Percentiles rank a stretch among this genome's conserved stretches.
phyloP scores from a whole-genome alignment of 495 filamentous ascomycete species.

The Xylaria flabelliformis region DNA sequence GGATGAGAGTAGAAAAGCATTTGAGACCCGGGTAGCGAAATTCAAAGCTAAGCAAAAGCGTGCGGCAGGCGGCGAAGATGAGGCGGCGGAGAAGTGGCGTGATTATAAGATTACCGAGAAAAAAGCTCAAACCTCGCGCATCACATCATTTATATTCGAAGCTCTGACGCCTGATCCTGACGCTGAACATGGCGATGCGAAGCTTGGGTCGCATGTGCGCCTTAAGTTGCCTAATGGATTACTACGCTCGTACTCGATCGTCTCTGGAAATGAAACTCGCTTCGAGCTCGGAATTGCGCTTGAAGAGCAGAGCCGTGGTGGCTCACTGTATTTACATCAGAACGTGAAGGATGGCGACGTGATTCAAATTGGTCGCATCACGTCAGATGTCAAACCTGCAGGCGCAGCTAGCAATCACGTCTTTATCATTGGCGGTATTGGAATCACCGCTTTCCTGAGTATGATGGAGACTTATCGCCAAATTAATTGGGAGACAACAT shows the following conservation, averaged over 20 bases:
- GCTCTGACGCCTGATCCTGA: conserved; percentile 36
- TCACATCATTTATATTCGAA: conserved; percentile 51
- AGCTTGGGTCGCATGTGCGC: conserved; percentile 50
- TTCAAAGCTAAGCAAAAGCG: conserved; percentile 41
- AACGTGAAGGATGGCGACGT: conserved; percentile 47
- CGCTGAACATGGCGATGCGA: conserved; percentile 29
- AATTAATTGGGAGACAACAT: conserved; percentile 51
- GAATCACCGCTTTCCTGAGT: conserved; percentile 58
- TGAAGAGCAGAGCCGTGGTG: conserved; percentile 52
- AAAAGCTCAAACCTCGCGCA: conserved; percentile 46
- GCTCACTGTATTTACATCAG: conserved; percentile 54
- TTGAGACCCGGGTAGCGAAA: conserved; percentile 47
- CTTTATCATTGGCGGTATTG: conserved; percentile 60
- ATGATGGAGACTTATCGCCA: conserved; percentile 41
- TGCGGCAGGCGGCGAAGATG: conserved; percentile 35
- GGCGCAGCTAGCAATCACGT: conserved; percentile 54
- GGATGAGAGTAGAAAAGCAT: conserved; percentile 49
- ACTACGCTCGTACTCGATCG: conserved; percentile 55
- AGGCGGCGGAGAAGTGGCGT: conserved; percentile 47
- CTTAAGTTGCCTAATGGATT: conserved; percentile 54
- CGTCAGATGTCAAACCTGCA: conserved; percentile 42
- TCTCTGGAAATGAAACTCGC: conserved; percentile 47
- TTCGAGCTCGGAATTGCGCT: conserved; percentile 57
- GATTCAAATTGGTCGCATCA: conserved; percentile 55
- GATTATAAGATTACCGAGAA: conserved; percentile 55